Percentiles rank a stretch among this genome's conserved stretches.
Conservation (phyloP, 805 yeast species). For the Candida hungchunana region DNA sequence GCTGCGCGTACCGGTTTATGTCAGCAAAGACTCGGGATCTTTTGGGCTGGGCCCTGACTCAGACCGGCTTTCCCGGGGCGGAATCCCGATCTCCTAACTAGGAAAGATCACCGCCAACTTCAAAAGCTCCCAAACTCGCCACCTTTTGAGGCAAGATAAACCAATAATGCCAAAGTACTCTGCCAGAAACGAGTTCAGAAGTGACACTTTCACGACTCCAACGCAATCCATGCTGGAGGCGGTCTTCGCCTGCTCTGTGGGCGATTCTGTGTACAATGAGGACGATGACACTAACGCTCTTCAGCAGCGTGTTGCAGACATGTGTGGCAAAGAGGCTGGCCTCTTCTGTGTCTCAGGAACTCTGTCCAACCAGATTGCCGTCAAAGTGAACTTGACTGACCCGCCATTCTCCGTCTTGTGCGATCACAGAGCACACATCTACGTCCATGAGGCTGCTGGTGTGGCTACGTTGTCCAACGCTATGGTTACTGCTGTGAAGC, state of each 20-base stretch:
- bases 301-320: conserved; percentile 56
- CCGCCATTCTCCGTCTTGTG: conserved; percentile 87
- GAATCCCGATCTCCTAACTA: too few species aligned
- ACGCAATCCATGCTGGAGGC: conserved; percentile 67
- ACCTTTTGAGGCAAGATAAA: too few species aligned
- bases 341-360: conserved; percentile 87
- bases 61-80: too few species aligned
- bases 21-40: too few species aligned
- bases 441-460: conserved; percentile 85
- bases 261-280: conserved; percentile 88
- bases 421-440: conserved; percentile 84
- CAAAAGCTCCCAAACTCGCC: too few species aligned
- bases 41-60: too few species aligned
- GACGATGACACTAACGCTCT: conserved; percentile 65
- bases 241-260: conserved; percentile 53
- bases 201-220: conserved; percentile 92
- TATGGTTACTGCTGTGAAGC: conserved; percentile 80
- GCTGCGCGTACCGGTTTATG: neutral
- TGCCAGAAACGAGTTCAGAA: conserved; percentile 49
- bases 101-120: too few species aligned
- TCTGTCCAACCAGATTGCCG: conserved; percentile 80
- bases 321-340: conserved; percentile 80
- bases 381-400: conserved; percentile 68
- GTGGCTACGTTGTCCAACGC: conserved; percentile 86
- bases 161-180: conserved; percentile 10